These are phyloP conservation scores for Coemansia sp. DNA, from an alignment of 192 early-diverging fungal species.

Conservation along the genomic window DNA sequence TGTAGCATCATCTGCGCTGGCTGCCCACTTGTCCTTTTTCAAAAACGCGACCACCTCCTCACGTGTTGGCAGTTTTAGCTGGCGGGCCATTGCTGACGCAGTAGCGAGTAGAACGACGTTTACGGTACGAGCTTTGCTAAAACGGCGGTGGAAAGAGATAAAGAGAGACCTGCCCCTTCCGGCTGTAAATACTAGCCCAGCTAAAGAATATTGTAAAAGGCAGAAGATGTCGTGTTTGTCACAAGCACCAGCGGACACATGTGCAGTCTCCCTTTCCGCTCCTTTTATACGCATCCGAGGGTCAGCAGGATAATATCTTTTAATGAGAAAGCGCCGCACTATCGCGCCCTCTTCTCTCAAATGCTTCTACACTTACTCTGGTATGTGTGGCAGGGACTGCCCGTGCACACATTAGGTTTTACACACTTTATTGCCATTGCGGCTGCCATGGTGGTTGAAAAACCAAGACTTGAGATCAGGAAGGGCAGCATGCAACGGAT, in stretches of 20 bases:
- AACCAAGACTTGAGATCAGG: not conserved
- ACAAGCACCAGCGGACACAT: not conserved
- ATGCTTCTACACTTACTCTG: not conserved
- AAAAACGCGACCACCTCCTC: conserved; percentile 34
- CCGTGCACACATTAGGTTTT: not conserved
- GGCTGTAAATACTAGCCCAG: no score
- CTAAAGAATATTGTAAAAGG: not conserved
- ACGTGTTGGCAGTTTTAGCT: conserved; percentile 36
- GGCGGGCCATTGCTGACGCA: not conserved
- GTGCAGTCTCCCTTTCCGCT: not conserved
- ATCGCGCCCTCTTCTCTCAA: not conserved
- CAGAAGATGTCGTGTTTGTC: not conserved
- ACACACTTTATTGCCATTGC: not conserved
- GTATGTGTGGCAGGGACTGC: no score
- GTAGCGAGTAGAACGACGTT: no score
- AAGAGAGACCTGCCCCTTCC: no score
- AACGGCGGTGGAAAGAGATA: no score
- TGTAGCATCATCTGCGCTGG: conserved; percentile 1
- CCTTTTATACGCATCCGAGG: not conserved
- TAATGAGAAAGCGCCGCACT: not conserved
- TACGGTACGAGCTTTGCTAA: no score
- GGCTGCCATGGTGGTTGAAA: not conserved
- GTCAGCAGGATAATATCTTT: not conserved
- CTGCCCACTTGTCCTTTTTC: conserved; percentile 39
- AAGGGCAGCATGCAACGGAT: conserved; percentile 6